A percentile compares a stretch with the other conserved stretches of the same genome.
Conservation (phyloP, 208 protist genomes). For the Porcisia hertigi region DNA sequence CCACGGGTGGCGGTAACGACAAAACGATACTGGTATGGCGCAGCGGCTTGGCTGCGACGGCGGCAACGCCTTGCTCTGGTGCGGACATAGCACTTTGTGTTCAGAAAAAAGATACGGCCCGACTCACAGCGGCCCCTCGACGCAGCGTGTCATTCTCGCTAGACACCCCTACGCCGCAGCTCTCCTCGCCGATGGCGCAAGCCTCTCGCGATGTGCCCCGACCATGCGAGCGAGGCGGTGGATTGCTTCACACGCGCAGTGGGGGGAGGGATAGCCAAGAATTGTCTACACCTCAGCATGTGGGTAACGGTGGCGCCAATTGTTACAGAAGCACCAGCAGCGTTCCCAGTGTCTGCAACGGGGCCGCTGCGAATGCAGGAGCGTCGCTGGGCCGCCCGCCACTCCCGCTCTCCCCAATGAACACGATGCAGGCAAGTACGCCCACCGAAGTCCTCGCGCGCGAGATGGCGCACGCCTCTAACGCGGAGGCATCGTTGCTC, state of each 20-base stretch:
- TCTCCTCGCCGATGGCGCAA: neutral
- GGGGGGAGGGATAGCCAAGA: neutral
- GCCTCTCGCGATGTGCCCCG: neutral
- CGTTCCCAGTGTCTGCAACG: neutral
- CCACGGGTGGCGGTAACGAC: slow-evolving; percentile 66
- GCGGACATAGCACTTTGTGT: neutral
- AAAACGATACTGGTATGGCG: slow-evolving; percentile 85
- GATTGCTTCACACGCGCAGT: neutral
- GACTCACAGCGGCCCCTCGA: neutral
- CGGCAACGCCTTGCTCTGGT: neutral
- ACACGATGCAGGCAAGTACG: neutral
- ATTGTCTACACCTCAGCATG: neutral
- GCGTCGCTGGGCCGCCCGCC: slow-evolving; percentile 10
- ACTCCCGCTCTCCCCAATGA: slow-evolving; percentile 5
- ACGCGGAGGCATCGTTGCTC: neutral
- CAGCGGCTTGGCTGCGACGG: slow-evolving; percentile 43
- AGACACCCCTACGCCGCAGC: neutral
- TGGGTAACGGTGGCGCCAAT: neutral
- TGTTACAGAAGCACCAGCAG: neutral
- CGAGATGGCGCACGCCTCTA: neutral
- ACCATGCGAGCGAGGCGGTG: neutral
- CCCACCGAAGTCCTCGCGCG: neutral
- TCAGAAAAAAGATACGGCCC: neutral
- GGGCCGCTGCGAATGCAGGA: neutral
- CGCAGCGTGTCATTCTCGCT: neutral